Evolutionary conservation across 495 filamentous ascomycete genomes (phyloP).

Genomic region (Hyphodiscus hymeniophilus): DNA sequence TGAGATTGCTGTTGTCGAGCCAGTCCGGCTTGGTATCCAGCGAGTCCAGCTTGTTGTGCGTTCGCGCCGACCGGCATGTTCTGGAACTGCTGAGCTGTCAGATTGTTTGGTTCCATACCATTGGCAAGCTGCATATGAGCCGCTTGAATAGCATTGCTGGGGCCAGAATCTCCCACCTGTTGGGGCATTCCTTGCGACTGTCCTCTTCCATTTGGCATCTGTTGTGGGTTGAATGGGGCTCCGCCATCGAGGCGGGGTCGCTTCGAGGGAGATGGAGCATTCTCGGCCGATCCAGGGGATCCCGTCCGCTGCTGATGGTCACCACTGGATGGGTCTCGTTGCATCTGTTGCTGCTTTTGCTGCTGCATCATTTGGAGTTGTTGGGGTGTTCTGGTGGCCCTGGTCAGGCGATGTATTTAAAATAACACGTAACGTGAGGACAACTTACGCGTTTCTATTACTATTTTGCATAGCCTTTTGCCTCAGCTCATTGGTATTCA

Average conservation of each 20-base stretch:
- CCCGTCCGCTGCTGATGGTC: slow-evolving; percentile 73
- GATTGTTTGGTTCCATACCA: slow-evolving; percentile 64
- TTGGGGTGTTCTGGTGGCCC: slow-evolving; percentile 46
- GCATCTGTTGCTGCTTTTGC: slow-evolving; percentile 65
- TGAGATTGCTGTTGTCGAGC: slow-evolving; percentile 71
- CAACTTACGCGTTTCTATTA: slow-evolving; percentile 61
- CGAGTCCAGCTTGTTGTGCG: slow-evolving; percentile 62
- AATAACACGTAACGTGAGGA: background rate
- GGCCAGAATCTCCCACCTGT: slow-evolving; percentile 53
- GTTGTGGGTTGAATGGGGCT: slow-evolving; percentile 59
- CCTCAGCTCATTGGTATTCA: slow-evolving; percentile 49
- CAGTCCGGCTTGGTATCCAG: slow-evolving; percentile 78
- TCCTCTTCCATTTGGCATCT: slow-evolving; percentile 66
- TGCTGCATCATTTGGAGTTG: slow-evolving; percentile 61
- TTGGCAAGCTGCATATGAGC: slow-evolving; percentile 63
- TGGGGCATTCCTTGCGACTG: slow-evolving; percentile 58
- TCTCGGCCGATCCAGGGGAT: slow-evolving; percentile 75
- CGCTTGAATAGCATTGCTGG: slow-evolving; percentile 37
- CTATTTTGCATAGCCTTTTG: slow-evolving; percentile 73
- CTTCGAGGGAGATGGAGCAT: slow-evolving; percentile 88
- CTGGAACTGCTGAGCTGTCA: slow-evolving; percentile 71
- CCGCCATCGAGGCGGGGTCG: slow-evolving; percentile 76
- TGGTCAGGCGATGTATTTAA: slow-evolving; percentile 14
- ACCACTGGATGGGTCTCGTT: slow-evolving; percentile 77
- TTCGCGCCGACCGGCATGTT: slow-evolving; percentile 48